A percentile compares a stretch with the other conserved stretches of the same genome.
Conservation (phyloP, 75 land plant genomes). For the Adiantum capillusveneris region DNA sequence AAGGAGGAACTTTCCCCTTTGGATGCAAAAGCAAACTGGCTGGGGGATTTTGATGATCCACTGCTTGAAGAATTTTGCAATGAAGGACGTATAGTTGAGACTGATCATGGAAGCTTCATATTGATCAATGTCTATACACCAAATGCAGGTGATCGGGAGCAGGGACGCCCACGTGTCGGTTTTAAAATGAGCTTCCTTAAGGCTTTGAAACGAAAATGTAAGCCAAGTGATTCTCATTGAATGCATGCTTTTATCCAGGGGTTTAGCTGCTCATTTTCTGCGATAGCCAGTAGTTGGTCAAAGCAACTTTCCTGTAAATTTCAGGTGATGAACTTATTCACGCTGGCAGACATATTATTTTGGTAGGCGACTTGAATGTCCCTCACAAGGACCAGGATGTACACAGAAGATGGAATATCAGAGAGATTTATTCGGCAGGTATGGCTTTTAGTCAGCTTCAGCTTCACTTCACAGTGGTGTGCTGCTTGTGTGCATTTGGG, state of each 20-base stretch:
- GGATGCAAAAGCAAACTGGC: conserved; percentile 39
- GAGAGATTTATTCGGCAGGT: conserved; percentile 22
- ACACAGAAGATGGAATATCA: conserved; percentile 23
- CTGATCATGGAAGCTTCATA: conserved; percentile 35
- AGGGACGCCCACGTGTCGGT: conserved; percentile 19
- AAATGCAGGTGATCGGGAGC: conserved; percentile 19
- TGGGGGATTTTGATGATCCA: conserved; percentile 16
- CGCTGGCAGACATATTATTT: conserved; percentile 30
- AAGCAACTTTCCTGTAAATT: background rate
- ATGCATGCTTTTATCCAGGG: too few relatives aligned
- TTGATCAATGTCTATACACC: conserved; percentile 38
- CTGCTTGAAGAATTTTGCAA: conserved; percentile 19
- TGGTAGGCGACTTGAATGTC: conserved; percentile 39
- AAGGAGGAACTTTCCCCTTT: conserved; percentile 27
- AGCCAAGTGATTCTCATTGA: background rate
- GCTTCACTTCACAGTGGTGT: too few relatives aligned
- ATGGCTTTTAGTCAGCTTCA: too few relatives aligned
- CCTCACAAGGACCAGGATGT: conserved; percentile 35
- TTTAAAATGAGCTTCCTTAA: conserved; percentile 29
- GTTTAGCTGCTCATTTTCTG: too few relatives aligned
- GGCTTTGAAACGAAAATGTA: conserved; percentile 34
- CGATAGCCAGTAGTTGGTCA: too few relatives aligned
- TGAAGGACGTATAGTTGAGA: conserved; percentile 35
- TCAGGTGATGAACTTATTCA: conserved; percentile 30
- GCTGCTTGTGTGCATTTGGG: too few relatives aligned